A percentile compares a stretch with the other conserved stretches of the same genome.
phyloP scores from a whole-genome alignment of 2,329 filamentous ascomycete species.

The Pseudocercospora eumusae region DNA sequence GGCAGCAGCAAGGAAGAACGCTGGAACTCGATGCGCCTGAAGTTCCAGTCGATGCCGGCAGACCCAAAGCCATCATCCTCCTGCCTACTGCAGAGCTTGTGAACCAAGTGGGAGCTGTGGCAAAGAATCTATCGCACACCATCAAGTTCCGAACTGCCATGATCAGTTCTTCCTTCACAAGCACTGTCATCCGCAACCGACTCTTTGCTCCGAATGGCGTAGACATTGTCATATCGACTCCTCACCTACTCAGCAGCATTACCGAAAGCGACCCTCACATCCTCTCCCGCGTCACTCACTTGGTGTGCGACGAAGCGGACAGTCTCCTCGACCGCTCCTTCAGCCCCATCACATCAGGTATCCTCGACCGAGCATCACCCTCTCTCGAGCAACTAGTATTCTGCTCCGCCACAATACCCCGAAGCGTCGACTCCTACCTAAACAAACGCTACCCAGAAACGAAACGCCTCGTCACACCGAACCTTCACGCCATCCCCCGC shows the following conservation, averaged over 20 bases:
- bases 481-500: constrained; percentile 91
- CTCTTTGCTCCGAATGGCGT: constrained; percentile 80
- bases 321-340: constrained; percentile 94
- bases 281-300: constrained; percentile 82
- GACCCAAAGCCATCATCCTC: constrained; percentile 80
- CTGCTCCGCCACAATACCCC: constrained; percentile 94
- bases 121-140: constrained; percentile 79
- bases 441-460: constrained; percentile 79
- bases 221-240: constrained; percentile 83
- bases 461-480: constrained; percentile 84
- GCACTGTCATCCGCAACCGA: constrained; percentile 78
- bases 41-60: constrained; percentile 61
- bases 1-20: constrained; percentile 51
- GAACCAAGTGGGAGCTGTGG: constrained; percentile 76
- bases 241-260: constrained; percentile 84
- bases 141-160: constrained; percentile 84
- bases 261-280: constrained; percentile 88
- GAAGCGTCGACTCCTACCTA: constrained; percentile 83
- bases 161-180: constrained; percentile 74
- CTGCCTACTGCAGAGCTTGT: constrained; percentile 93
- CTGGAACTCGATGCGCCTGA: constrained; percentile 58
- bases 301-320: constrained; percentile 94
- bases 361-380: constrained; percentile 78
- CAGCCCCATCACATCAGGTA: constrained; percentile 74
- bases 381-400: constrained; percentile 84